Base-by-base conservation (phyloP, 2,329 filamentous ascomycete genomes). In the Cladosporium austrohemisphaericum region DNA sequence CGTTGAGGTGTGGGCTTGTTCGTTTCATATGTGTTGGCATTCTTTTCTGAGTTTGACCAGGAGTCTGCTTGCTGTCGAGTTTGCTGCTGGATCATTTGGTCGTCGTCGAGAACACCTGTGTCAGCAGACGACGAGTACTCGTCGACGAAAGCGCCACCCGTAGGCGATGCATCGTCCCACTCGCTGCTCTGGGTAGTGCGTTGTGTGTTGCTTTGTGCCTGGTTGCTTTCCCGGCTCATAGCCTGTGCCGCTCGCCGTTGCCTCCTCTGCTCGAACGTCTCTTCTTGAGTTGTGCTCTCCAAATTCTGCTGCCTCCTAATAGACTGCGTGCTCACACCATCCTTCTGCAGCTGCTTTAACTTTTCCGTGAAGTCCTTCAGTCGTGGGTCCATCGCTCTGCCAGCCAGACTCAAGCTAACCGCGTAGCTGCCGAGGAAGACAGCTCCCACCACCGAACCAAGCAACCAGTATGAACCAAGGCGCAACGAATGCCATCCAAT, bases 121-220 rank as follows among this genome's bases (percentile, higher is more conserved):
- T 62, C 58, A 7, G 47, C 45, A 26, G 58, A 50, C 11, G 45
- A 51, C 35, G 14, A 56, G 43, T 67, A 67, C 31, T 68, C 59
- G 5, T 59, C 51, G 7, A 47, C 47, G 46, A 63, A 66, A 11
- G 57, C 56, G 31, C 67, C 64, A 38, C 69, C 53, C 26, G 69
- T 67, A 28, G 72, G 65, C 47, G 65, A 65, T 65, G 68, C 68
- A 47, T 74, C 71, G 48, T 73, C 68, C 18, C 58, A 62, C 2
- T 41, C 37, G 25, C 20, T 41, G 44, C 33, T 32, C 43, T 49
- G 48, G 3, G 20, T 26, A 7, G n/a, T 26, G 40, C 33, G 37
- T 26, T 38, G 32, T 44, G 11, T 25, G 20, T 43, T 48, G 49
- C 44, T 41, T 33, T 50, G 19, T 48, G 43, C 44, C 32, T 51